These are phyloP conservation scores for Umbellularia californica DNA, from an alignment of 164 flowering plant genomes.

Conservation along the genomic window DNA sequence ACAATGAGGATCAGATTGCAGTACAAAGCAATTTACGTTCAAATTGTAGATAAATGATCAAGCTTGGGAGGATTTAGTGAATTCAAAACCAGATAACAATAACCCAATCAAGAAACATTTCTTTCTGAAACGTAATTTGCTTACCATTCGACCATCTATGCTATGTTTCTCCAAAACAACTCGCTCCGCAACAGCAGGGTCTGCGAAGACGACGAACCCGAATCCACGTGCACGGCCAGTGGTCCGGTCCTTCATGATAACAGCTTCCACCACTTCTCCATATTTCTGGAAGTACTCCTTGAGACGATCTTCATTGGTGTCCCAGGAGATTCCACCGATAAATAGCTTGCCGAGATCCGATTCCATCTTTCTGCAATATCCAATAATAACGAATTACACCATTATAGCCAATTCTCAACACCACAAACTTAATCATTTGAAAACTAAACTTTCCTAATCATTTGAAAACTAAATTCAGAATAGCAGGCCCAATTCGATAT, in stretches of 20 bases:
- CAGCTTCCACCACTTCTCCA: conserved; percentile 86
- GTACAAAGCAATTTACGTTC: neutral
- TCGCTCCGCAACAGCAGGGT: conserved; percentile 80
- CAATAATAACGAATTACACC: conserved; percentile 14
- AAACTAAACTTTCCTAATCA: neutral
- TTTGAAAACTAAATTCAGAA: neutral
- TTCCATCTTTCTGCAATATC: conserved; percentile 55
- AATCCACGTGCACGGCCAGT: conserved; percentile 94
- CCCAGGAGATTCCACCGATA: conserved; percentile 94
- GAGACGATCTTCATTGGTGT: conserved; percentile 77
- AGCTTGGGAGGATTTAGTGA: neutral
- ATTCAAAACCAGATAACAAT: neutral
- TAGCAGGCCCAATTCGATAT: neutral
- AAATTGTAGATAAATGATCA: too few species aligned
- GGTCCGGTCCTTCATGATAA: conserved; percentile 84
- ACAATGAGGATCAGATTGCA: neutral
- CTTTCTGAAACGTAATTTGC: conserved; percentile 15
- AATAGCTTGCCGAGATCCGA: conserved; percentile 87
- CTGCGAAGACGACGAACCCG: conserved; percentile 82
- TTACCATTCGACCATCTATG: conserved; percentile 83
- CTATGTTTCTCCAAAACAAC: conserved; percentile 75
- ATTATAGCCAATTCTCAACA: conserved; percentile 5
- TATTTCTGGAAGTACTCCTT: conserved; percentile 64
- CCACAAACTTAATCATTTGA: neutral
- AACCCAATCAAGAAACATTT: neutral